Evolutionary conservation across 176 grass and related monocot genomes (phyloP), one percentile per base, ranked within the genome.

Genomic region (Dactylis glomerata): DNA sequence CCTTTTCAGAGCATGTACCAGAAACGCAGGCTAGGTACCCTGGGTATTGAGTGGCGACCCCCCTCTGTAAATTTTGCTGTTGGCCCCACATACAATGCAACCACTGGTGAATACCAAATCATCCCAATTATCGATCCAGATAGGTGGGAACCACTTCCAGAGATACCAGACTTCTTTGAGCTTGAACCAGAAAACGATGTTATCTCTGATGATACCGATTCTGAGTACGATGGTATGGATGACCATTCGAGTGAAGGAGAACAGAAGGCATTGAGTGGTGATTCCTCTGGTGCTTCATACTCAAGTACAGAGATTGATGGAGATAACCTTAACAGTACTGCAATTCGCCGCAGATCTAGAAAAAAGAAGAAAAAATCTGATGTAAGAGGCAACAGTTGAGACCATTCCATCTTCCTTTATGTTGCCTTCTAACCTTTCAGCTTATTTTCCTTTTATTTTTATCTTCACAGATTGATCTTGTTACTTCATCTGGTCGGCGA

Each of bases 1-100:
- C 91, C 93, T 54, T 98, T 94, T 79, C 96, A 98, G 86, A 96
- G 87, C 90, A 94, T 94, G 87, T 98, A 92, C 86, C 96, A 98
- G 86, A 88, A 88, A 77, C 93, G 91, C 6, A 88, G 96, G 46
- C 85, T 96, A 71, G 96, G 96, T 74, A 94, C 90, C 62, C 68
- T 98, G 59, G 96, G 96, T 87, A 75, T 96, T 36, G 96, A 98
- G 81, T 98, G 96, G 96, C 88, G 93, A 32, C 91, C 96, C 66
- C 93, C 91, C 16, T 81, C 93, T 45, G 86, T 98, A 54, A 89
- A 95, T 61, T 95, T 98, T 92, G 89, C 91, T 30, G 85, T 96
- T 83, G 96, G 96, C 32, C 96, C 96, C 82, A 95, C 89, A 77
- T 98, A 94, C 84, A 98, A 96, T 89, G 83, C 87, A 64, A 86